phyloP scores from a whole-genome alignment of 2,329 filamentous ascomycete species.

The Diaporthe batatas region DNA sequence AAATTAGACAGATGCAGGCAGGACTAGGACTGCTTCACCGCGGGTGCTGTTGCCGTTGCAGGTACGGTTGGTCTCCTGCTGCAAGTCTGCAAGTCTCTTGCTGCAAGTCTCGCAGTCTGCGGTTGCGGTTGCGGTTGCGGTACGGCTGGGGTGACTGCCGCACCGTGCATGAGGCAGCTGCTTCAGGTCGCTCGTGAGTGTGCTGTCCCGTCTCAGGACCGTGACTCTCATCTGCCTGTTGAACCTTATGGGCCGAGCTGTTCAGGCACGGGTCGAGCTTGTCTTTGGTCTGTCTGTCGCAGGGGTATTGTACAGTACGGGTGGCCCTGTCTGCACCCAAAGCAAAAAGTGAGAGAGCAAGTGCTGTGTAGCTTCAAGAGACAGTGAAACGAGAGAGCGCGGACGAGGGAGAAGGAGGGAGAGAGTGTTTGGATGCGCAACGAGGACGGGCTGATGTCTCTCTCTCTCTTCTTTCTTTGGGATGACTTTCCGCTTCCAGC shows the following conservation, averaged over 20 bases:
- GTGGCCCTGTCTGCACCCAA: conserved; percentile 20
- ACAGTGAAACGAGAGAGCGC: not conserved
- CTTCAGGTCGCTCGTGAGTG: conserved; percentile 29
- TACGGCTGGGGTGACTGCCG: conserved; percentile 33
- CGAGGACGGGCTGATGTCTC: not conserved
- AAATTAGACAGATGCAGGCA: conserved; percentile 39
- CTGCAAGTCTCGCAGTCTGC: too few species aligned
- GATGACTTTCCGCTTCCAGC: conserved; percentile 20
- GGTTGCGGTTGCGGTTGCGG: not conserved
- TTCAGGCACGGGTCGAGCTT: conserved; percentile 4
- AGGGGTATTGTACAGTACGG: conserved; percentile 10
- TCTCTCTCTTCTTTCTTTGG: conserved; percentile 3
- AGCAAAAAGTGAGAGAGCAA: conserved; percentile 4
- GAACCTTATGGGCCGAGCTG: conserved; percentile 20
- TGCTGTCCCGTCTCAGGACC: conserved; percentile 31
- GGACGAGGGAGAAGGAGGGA: not conserved
- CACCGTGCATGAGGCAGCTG: conserved; percentile 34
- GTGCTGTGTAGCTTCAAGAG: not conserved
- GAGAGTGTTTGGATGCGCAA: conserved; percentile 6
- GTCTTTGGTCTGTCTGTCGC: not conserved
- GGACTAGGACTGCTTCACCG: conserved; percentile 29
- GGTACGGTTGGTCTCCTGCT: not conserved
- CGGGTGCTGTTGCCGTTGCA: conserved; percentile 11
- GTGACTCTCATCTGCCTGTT: conserved; percentile 27
- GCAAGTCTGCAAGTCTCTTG: not conserved